phyloP scores from a whole-genome alignment of 2,329 filamentous ascomycete genomes.

The Ophiostoma ips region DNA sequence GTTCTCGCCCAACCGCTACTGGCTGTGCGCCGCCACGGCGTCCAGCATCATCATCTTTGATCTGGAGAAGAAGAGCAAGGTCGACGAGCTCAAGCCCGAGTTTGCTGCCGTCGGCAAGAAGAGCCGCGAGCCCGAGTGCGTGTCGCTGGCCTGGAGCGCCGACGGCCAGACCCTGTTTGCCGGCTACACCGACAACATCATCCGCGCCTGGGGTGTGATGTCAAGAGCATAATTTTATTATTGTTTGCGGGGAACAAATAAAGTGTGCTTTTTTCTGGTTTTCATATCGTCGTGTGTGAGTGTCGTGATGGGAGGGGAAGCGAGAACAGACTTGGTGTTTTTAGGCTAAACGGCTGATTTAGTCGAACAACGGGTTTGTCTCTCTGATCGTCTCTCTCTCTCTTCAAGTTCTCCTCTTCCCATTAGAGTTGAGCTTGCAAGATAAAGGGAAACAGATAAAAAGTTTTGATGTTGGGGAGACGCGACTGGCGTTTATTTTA shows the following conservation, averaged over 20 bases:
- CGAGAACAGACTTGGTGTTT: too few relatives aligned
- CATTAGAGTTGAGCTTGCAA: neutral
- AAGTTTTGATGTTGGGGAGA: constrained; percentile 1
- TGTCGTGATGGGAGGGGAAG: too few relatives aligned
- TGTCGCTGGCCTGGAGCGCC: constrained; percentile 92
- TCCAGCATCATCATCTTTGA: constrained; percentile 99
- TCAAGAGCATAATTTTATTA: constrained; percentile 59
- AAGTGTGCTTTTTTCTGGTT: neutral
- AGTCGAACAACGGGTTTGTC: too few relatives aligned
- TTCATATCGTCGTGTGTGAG: too few relatives aligned
- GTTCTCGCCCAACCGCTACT: constrained; percentile 99
- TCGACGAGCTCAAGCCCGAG: constrained; percentile 98
- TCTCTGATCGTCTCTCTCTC: too few relatives aligned
- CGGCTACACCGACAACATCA: constrained; percentile 99
- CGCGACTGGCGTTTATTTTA: neutral
- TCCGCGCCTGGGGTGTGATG: constrained; percentile 96
- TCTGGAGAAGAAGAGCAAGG: constrained; percentile 99
- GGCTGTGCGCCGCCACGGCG: constrained; percentile 96
- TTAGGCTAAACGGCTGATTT: too few relatives aligned
- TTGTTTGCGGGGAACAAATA: constrained; percentile 1
- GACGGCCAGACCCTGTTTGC: constrained; percentile 99
- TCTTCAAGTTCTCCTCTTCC: too few relatives aligned
- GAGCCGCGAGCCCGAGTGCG: constrained; percentile 96
- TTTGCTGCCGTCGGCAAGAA: constrained; percentile 95
- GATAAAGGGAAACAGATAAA: neutral